Evolutionary conservation across 2,329 filamentous ascomycete genomes (phyloP), one percentile per base, ranked within the genome.

Genomic region (Aspergillus luchuensis): DNA sequence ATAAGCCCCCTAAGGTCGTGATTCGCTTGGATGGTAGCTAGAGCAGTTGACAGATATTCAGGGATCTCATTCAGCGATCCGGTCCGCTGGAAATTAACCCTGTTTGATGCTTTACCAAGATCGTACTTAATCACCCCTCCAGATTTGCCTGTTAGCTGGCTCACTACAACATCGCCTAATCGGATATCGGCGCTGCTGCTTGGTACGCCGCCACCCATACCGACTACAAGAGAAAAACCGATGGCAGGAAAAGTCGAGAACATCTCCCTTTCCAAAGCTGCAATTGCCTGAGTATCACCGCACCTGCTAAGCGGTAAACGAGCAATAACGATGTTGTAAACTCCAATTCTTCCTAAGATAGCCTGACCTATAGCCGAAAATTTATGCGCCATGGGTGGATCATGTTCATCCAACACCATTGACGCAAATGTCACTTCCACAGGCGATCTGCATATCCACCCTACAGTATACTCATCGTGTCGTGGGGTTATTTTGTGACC

Each of bases 161-260:
- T 53, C 15, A 53, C 50, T 15, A 53, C 50, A 21, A 53, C 8
- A n/a, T 53, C 50, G 21, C 50, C 50, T 19, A 53, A 10, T n/a
- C 50, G 50, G 15, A 53, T 53, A 39, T 53, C 50, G 4, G 33
- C 33, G 1, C 39, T 36, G 8, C 11, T 53, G 6, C 21, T 39
- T 25, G 50, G 50, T 7, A 25, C 19, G 30, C n/a, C 50, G 7
- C 33, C 33, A 2, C 30, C 33, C 1, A 25, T 39, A 6, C 50
- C 33, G 10, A 53, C 50, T 33, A 21, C 8, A 5, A 53, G 17
- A 39, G 4, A 17, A n/a, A 53, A 23, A 13, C 50, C 33, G 8
- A 53, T 30, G 28, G 50, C 15, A 4, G 30, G 13, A 28, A 39
- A 53, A 7, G 1, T 39, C 2, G 33, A 33, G 7, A n/a, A 23